A percentile compares a stretch with the other conserved stretches of the same genome.
These are phyloP conservation scores for Malassezia yamatoensis DNA, from an alignment of 1,284 basidiomycete genomes.

Conservation along the genomic window DNA sequence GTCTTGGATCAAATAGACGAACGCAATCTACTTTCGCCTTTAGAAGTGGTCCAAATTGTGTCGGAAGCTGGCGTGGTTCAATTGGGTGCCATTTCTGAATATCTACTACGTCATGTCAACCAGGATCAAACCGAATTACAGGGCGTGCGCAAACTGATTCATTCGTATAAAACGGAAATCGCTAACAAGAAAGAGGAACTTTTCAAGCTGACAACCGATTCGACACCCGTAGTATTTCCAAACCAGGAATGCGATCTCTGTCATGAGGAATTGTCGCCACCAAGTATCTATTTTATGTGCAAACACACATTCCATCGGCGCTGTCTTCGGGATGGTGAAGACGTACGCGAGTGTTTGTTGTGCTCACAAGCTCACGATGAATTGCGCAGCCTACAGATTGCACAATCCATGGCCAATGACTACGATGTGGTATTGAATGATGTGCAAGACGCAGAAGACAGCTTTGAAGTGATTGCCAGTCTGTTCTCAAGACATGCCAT, in stretches of 20 bases:
- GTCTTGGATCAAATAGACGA: conserved; percentile 68
- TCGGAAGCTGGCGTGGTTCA: conserved; percentile 75
- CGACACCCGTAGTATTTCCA: conserved; percentile 76
- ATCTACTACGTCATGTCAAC: conserved; percentile 68
- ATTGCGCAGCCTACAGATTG: conserved; percentile 72
- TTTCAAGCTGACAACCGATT: conserved; percentile 63
- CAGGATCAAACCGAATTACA: conserved; percentile 66
- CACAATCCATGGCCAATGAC: conserved; percentile 69
- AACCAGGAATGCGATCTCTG: conserved; percentile 82
- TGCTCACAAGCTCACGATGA: conserved; percentile 79
- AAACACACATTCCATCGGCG: conserved; percentile 86
- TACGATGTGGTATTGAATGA: conserved; percentile 57
- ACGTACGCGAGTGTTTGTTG: conserved; percentile 65
- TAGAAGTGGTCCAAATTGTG: conserved; percentile 77
- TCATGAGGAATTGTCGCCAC: conserved; percentile 75
- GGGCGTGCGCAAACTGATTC: conserved; percentile 73
- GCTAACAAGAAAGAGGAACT: conserved; percentile 71
- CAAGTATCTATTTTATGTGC: conserved; percentile 94
- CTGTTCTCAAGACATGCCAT: conserved; percentile 27
- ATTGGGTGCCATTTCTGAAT: conserved; percentile 79
- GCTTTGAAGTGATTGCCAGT: conserved; percentile 27
- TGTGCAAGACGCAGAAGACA: conserved; percentile 26
- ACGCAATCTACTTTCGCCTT: conserved; percentile 69
- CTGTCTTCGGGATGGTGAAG: conserved; percentile 25
- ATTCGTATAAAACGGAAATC: conserved; percentile 77